Evolutionary conservation across 208 protist species (phyloP), one percentile per base, ranked within the genome.

Genomic region (Plasmodiophora brassicae): DNA sequence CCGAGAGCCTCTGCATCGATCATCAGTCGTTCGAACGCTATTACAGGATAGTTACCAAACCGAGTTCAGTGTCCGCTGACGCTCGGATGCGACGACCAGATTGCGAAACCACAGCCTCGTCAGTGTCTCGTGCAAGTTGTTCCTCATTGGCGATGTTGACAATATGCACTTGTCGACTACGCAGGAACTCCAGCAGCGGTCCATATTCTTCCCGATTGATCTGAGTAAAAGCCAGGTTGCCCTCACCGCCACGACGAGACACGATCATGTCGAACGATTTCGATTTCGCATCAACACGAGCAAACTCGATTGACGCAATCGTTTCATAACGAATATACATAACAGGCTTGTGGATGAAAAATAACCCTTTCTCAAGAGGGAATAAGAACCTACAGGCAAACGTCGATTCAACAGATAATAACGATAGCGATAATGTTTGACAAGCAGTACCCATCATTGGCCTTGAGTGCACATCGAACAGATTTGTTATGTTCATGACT

Each of bases 271-370:
- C 65, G 65, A 78, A 78, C 10, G 65, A 44, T 32, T 78, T 78
- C 5, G 65, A 78, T 32, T 78, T 78, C 32, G 65, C 65, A 32
- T 78, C 65, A 32, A 78, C 65, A 5, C 65, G 65, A 5, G 65
- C 65, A 32, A 78, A 78, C n/a, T 78, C 65, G n/a, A 78, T 5
- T 14, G 65, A 78, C 20, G 65, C 65, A 32, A 78, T 78, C 5
- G 32, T 38, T 14, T 78, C 65, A 32, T 78, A 78, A 36, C 65
- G 65, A 14, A 78, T 14, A 32, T 38, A 78, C n/a, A 38, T 78
- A 5, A 78, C 65, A 78, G 65, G 65, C 65, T 78, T 78, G 65
- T 78, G 32, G 65, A 78, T 32, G 65, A 78, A 78, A 78, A 78
- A 78, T 14, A 78, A 78, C 32, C 65, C 32, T 32, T 78, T 78